These are phyloP conservation scores for Eutrema yunnanense DNA, from an alignment of 345 rosid genomes.

Conservation along the genomic window DNA sequence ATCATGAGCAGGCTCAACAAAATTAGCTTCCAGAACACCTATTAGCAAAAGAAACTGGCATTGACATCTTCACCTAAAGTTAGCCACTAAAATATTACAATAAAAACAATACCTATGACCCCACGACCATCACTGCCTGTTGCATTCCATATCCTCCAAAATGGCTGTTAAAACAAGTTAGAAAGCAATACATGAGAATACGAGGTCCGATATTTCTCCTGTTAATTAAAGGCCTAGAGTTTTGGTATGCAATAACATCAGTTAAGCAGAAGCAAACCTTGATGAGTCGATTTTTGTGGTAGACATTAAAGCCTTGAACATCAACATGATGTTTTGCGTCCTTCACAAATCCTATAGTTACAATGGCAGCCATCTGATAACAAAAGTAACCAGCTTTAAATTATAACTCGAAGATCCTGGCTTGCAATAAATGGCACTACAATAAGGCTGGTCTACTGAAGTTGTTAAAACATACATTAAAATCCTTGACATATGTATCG, in stretches of 20 bases:
- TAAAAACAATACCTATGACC: constrained; percentile 55
- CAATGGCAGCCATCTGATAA: constrained; percentile 68
- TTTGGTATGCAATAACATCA: neutral
- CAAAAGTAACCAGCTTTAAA: constrained; percentile 19
- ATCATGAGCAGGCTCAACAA: constrained; percentile 96
- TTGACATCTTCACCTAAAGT: constrained; percentile 1
- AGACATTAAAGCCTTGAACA: constrained; percentile 92
- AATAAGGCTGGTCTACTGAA: neutral
- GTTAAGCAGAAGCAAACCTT: constrained; percentile 48
- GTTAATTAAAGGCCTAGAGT: neutral
- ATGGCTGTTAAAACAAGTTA: constrained; percentile 54
- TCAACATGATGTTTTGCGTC: constrained; percentile 85
- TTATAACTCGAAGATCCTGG: neutral
- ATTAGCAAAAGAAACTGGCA: constrained; percentile 18
- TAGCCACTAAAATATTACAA: neutral
- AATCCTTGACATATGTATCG: constrained; percentile 41
- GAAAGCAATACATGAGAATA: neutral
- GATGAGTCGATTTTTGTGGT: constrained; percentile 91
- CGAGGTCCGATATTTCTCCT: neutral
- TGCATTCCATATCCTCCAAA: constrained; percentile 98
- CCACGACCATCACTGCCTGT: constrained; percentile 95
- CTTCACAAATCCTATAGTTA: constrained; percentile 89
- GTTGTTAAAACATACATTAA: constrained; percentile 36
- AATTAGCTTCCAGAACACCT: constrained; percentile 95
- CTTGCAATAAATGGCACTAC: neutral